These are phyloP conservation scores for Saccharum hybrid DNA, from an alignment of 202 grass and related monocot genomes.

Conservation along the genomic window DNA sequence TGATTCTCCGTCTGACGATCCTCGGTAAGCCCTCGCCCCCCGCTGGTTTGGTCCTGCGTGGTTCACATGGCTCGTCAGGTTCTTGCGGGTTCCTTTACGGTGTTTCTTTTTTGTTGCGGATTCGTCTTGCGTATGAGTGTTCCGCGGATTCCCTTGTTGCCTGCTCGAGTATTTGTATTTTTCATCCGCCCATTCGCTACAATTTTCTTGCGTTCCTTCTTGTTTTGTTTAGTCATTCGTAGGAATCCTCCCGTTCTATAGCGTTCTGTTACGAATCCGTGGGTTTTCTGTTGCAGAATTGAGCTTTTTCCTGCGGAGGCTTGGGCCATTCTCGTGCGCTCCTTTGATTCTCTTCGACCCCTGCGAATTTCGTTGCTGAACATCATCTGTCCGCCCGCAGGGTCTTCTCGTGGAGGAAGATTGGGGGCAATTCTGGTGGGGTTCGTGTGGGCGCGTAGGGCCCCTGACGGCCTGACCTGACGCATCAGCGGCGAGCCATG, in stretches of 20 bases:
- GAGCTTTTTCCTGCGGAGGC: neutral
- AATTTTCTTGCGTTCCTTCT: neutral
- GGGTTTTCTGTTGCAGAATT: neutral
- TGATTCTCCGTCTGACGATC: neutral
- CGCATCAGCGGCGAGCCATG: conserved; percentile 32
- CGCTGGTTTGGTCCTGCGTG: neutral
- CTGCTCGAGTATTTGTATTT: neutral
- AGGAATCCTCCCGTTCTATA: neutral
- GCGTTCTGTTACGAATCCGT: neutral
- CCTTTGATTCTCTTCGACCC: neutral
- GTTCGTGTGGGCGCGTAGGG: neutral
- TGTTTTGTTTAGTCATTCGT: neutral
- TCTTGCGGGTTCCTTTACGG: neutral
- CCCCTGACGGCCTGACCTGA: neutral
- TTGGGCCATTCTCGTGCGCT: neutral
- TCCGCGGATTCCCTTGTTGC: neutral
- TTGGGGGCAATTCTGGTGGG: conserved; percentile 14
- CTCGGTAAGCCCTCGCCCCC: conserved; percentile 9
- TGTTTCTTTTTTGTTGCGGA: neutral
- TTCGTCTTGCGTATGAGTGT: neutral
- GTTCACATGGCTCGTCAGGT: neutral
- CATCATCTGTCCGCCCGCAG: conserved; percentile 4
- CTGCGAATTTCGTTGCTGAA: neutral
- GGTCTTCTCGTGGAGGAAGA: neutral
- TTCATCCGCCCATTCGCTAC: neutral